Percentiles rank a stretch among this genome's conserved stretches.
Conservation (phyloP, 1,284 basidiomycete species). For the Meira nashicola region DNA sequence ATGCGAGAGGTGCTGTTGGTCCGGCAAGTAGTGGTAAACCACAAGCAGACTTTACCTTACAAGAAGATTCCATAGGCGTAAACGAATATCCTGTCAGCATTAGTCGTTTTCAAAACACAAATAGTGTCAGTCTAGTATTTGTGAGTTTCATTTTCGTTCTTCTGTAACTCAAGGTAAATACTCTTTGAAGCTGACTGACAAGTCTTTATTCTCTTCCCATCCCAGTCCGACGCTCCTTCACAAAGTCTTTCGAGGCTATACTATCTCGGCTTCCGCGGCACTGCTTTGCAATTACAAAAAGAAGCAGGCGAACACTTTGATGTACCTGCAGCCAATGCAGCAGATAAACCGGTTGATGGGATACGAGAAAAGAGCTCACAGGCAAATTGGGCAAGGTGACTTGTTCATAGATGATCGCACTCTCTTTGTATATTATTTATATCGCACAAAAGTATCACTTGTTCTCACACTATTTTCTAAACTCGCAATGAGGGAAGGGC, state of each 20-base stretch:
- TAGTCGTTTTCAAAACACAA: slow-evolving; percentile 42
- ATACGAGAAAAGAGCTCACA: slow-evolving; percentile 20
- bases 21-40: slow-evolving; percentile 34
- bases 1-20: slow-evolving; percentile 28
- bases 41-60: slow-evolving; percentile 48
- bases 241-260: slow-evolving; percentile 35
- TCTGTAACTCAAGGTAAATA: slow-evolving; percentile 1
- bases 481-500: not conserved
- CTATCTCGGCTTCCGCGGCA: slow-evolving; percentile 48
- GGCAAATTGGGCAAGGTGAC: not conserved
- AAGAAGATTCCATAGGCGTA: slow-evolving; percentile 27
- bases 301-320: slow-evolving; percentile 32
- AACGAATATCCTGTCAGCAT: slow-evolving; percentile 47
- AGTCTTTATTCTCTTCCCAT: not conserved
- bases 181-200: not conserved
- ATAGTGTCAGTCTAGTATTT: slow-evolving; percentile 42
- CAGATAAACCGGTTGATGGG: slow-evolving; percentile 36
- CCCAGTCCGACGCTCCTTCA: slow-evolving; percentile 34
- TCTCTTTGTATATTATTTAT: not conserved
- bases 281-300: slow-evolving; percentile 32
- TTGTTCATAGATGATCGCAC: not conserved
- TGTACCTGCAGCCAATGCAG: slow-evolving; percentile 40
- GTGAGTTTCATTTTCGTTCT: slow-evolving; percentile 16
- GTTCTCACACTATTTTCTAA: not conserved
- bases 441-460: not conserved